Evolutionary conservation across 2,329 filamentous ascomycete species (phyloP), one percentile per base, ranked within the genome.

Genomic region (Exophiala sp.): DNA sequence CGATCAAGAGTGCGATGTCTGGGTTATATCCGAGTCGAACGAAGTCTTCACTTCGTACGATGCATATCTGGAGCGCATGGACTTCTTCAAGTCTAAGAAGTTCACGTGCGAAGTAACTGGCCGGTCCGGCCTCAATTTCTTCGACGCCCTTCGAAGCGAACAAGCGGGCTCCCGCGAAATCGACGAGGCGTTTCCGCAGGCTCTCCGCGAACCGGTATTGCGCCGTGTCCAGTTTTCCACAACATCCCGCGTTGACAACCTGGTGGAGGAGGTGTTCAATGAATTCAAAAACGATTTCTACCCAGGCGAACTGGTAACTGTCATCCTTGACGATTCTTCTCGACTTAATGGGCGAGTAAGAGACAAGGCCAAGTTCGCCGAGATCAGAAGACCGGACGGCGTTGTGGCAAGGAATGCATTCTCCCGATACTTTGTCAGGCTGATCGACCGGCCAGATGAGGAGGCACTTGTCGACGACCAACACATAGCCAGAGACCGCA

Each of bases 51-150:
- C 80, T 16, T 87, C 86, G 47, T 97, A 97, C 70, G 91, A 96
- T 66, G 84, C 87, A 39, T 99, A 95, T 72, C 74, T 96, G 34
- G 80, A 82, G 64, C 84, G 91, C 54, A 63, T 63, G 62, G 62
- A 63, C 58, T 63, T 62, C 48, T 63, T 61, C 59, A 63, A 63
- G 54, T 58, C 59, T 14, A 89, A 85, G 67, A 85, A 87, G 51
- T 99, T 97, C 71, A 96, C 95, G 57, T 96, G 95, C 72, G 89
- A 95, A 69, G 95, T 97, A 62, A 96, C 91, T 10, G 94, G 94
- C 50, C 92, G 95, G 70, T 95, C 91, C 29, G 87, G 87, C 49
- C 78, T 96, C 62, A 92, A 84, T 3, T 99, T 95, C 71, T 96
- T 96, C 66, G 90, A 96, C 63, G 94, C 94, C 21, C 81, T 92